phyloP scores from a whole-genome alignment of 345 rosid species.

The Physaria fendleri region DNA sequence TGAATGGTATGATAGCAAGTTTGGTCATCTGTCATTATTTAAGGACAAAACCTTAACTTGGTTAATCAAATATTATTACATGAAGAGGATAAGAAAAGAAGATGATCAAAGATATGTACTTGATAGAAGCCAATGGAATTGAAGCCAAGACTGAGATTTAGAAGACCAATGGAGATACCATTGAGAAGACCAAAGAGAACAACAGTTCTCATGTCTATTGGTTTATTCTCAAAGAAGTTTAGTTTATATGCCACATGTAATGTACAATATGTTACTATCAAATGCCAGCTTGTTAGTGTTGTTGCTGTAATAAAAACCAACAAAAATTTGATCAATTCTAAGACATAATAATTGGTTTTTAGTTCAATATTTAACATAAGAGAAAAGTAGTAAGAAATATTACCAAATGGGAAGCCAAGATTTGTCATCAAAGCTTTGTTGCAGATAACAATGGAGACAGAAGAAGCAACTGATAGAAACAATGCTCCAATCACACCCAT shows the following conservation, averaged over 20 bases:
- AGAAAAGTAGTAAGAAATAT: no score
- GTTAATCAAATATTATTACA: neutral
- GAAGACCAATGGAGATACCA: constrained; percentile 90
- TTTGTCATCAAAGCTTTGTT: constrained; percentile 99
- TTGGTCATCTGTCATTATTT: constrained; percentile 76
- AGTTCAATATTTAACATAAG: neutral
- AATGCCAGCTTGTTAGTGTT: constrained; percentile 94
- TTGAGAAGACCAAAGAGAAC: constrained; percentile 92
- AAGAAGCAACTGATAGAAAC: constrained; percentile 92
- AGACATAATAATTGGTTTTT: neutral
- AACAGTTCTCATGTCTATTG: constrained; percentile 78
- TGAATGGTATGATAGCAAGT: constrained; percentile 96
- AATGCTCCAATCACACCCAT: constrained; percentile 88
- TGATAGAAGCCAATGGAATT: constrained; percentile 97
- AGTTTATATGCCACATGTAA: constrained; percentile 76
- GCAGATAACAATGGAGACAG: constrained; percentile 97
- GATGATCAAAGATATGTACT: constrained; percentile 34
- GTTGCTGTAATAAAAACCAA: constrained; percentile 57
- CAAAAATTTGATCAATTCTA: neutral
- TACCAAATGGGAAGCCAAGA: constrained; percentile 99
- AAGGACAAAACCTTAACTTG: constrained; percentile 6
- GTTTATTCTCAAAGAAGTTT: constrained; percentile 73
- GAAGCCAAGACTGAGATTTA: constrained; percentile 94
- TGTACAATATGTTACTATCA: constrained; percentile 89
- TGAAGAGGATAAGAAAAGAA: neutral